Conservation (phyloP, 1,284 basidiomycete genomes). For the Termitomyces sp. region DNA sequence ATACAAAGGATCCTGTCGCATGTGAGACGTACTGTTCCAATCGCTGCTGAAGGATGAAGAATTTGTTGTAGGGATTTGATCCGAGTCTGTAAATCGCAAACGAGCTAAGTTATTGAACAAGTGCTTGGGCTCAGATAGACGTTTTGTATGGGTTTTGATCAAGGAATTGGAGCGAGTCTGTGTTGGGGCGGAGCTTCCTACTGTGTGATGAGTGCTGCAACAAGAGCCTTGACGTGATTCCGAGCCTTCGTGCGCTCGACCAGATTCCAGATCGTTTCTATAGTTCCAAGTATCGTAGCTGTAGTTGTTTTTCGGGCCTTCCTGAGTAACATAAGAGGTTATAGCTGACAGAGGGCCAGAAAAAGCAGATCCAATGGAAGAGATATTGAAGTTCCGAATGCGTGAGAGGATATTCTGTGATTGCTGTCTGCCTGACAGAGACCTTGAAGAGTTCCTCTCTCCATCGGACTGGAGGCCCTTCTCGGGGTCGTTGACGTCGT, state of each 20-base stretch:
- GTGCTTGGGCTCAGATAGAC: conserved; percentile 9
- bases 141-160: conserved; percentile 5
- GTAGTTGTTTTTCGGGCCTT: conserved; percentile 1
- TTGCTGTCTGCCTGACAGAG: not conserved
- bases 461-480: not conserved
- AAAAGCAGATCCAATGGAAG: conserved; percentile 21
- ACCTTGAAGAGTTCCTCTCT: not conserved
- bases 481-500: conserved; percentile 14
- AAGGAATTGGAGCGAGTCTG: conserved; percentile 14
- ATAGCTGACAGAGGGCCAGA: conserved; percentile 15
- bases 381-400: conserved; percentile 21
- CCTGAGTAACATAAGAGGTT: conserved; percentile 13
- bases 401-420: conserved; percentile 13
- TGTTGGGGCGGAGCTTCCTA: conserved; percentile 10
- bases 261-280: conserved; percentile 13
- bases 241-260: not conserved
- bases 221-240: conserved; percentile 5
- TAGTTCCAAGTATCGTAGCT: conserved; percentile 11
- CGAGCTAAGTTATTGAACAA: conserved; percentile 10
- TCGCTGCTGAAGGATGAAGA: not conserved
- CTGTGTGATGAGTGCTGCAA: not conserved
- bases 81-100: conserved; percentile 7
- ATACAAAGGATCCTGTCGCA: not conserved
- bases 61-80: conserved; percentile 1
- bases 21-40: not conserved